Base-by-base conservation (phyloP, 1,284 basidiomycete species). In the Ceratobasidium sp. region DNA sequence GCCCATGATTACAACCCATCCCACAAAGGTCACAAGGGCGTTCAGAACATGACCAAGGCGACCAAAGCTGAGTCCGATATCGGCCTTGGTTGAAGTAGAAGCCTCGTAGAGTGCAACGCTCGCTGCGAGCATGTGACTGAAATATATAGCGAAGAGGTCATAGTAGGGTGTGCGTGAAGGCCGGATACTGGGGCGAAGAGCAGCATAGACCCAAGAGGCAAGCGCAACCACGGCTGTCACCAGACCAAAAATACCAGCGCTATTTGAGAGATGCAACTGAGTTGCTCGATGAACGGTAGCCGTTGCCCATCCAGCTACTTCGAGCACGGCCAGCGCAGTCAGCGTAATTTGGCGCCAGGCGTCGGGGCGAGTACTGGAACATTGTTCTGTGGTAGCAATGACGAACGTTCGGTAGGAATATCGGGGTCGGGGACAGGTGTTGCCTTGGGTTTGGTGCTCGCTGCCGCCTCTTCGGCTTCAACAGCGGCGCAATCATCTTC, bases 111-210 rank as follows among this genome's bases (percentile, higher is more conserved):
- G 45, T 12, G 31, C 56, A 20, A 62, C 47, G 49, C 43, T 47
- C 8, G 55, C 43, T 27, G 70, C 56, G 12, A 71, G 35, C 40
- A 71, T 43, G 45, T 57, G 50, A 15, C 38, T 27, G 13, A 57
- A 29, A 53, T 71, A 62, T 1, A 71, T 25, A 8, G 56, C 27
- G 27, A 71, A 47, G 31, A 71, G 55, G 31, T 56, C 49, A 35
- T 69, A 71, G 54, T 67, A 68, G 27, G 57, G 53, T 1, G 70
- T 71, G 27, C 49, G n/a, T 20, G 40, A 47, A 32, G 70, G 70
- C 8, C 56, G 32, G n/a, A 69, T 32, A 10, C 6, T 52, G 8
- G 70, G 70, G 25, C 56, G 54, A 17, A 71, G 55, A 20, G 54
- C 49, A 15, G 58, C 65, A 50, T 69, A 71, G 3, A 56, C 49